Base-by-base conservation (phyloP, 129 eudicot genomes). In the Helianthus annuus region DNA sequence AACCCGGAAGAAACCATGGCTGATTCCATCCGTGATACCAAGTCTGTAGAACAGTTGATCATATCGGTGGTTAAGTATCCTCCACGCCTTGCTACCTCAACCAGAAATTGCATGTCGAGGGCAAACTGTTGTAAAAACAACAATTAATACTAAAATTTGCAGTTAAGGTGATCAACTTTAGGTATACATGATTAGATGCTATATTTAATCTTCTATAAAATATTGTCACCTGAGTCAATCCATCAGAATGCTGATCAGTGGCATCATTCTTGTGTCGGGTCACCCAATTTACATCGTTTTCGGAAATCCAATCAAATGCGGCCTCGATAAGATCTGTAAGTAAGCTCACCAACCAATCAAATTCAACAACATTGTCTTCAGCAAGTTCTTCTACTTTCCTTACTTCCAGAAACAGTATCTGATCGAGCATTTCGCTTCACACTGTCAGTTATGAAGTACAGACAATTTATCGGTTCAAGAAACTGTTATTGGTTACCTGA, bases 81-180 rank as follows among this genome's bases (percentile, higher is more conserved):
- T 52, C 93, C 96, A 42, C 4, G n/a, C 66, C 81, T 83, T 24
- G 96, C 94, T 19, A 90, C 77, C 72, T 90, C 94, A 68, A 84
- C 89, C 83, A 90, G 69, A 75, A 90, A 90, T 58, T 81, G 88
- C 48, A 82, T 71, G 64, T 90, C 91, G 68, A 90, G 66, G 34
- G 76, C 69, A 65, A 81, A 78, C 93, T 90, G 85, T 46, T 34
- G 46, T 36, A 39, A 19, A 49, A 48, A 60, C 36, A 75, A 46
- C 53, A 69, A 24, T 72, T 56, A 29, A 60, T 27, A 45, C 15
- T 19, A 10, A 44, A 54, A 10, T 9, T 36, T 36, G 52, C 55
- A 53, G 51, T 58, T 29, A 46, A 58, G 6, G 4, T 68, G 46
- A n/a, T 65, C 42, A 65, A 49, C 55, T 62, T 13, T 17, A 55